Evolutionary conservation across 2,329 filamentous ascomycete species (phyloP).

Genomic region (Aspergillus proliferans): DNA sequence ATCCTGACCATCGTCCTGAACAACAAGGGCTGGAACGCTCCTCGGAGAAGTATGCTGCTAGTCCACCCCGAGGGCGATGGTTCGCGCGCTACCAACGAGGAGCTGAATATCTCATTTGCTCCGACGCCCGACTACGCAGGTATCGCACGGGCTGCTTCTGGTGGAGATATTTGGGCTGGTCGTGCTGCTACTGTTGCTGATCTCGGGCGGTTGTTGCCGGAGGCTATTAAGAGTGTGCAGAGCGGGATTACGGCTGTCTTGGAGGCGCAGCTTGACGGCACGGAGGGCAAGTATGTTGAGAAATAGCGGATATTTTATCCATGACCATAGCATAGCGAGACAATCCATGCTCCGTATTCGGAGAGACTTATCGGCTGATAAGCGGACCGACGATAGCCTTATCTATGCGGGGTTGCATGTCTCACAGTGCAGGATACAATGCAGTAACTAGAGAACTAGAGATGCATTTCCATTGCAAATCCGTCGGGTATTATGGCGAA

Average conservation of each 20-base stretch:
- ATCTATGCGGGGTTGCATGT: slow-evolving; percentile 22
- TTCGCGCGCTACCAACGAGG: slow-evolving; percentile 55
- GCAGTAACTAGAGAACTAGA: too few species aligned
- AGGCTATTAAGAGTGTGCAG: slow-evolving; percentile 55
- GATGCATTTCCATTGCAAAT: too few species aligned
- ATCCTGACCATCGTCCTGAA: slow-evolving; percentile 62
- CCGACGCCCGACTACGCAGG: slow-evolving; percentile 62
- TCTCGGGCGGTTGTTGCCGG: slow-evolving; percentile 47
- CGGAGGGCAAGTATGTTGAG: slow-evolving; percentile 46
- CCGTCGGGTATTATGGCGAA: too few species aligned
- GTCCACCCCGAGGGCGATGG: slow-evolving; percentile 61
- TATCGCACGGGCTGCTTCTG: slow-evolving; percentile 60
- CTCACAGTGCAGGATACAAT: not conserved
- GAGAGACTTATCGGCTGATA: slow-evolving; percentile 13
- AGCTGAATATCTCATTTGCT: slow-evolving; percentile 60
- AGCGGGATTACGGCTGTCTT: slow-evolving; percentile 55
- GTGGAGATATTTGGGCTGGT: slow-evolving; percentile 57
- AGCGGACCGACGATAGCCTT: slow-evolving; percentile 28
- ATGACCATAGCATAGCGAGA: not conserved
- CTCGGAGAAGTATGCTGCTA: slow-evolving; percentile 54
- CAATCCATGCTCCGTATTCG: not conserved
- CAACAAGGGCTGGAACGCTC: slow-evolving; percentile 67
- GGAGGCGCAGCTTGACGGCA: slow-evolving; percentile 55
- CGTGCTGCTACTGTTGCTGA: slow-evolving; percentile 53
- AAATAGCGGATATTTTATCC: slow-evolving; percentile 8